Conservation (phyloP, 768 basidiomycete species). For the Postia placenta region DNA sequence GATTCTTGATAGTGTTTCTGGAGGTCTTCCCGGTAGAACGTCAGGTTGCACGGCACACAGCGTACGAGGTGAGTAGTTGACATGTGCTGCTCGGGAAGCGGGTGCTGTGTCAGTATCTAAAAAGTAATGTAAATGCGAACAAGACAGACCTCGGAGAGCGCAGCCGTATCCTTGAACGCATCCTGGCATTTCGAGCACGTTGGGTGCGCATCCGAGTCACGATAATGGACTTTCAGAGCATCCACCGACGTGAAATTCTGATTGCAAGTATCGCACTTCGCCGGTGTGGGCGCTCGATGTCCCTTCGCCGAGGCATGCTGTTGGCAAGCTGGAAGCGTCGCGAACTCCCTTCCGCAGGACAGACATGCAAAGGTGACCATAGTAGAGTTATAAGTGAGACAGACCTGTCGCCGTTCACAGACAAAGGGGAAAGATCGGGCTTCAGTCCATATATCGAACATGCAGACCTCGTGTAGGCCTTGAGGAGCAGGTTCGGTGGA, state of each 20-base stretch:
- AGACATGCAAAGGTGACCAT: not conserved
- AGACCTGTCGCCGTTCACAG: too few relatives aligned
- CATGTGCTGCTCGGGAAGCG: slow-evolving; percentile 1
- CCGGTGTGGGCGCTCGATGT: not conserved
- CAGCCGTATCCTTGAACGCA: not conserved
- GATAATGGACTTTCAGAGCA: not conserved
- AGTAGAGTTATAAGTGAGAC: too few relatives aligned
- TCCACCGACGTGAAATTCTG: not conserved
- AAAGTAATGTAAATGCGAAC: not conserved
- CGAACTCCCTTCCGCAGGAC: not conserved
- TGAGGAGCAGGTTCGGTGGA: too few relatives aligned
- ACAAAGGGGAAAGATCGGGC: too few relatives aligned
- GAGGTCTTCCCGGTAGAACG: not conserved
- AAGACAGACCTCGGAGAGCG: not conserved
- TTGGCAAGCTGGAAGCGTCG: not conserved
- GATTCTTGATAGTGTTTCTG: slow-evolving; percentile 12
- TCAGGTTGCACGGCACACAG: not conserved
- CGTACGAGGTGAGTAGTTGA: not conserved
- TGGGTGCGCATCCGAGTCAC: not conserved
- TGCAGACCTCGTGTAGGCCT: too few relatives aligned
- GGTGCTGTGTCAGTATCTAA: not conserved
- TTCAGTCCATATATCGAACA: too few relatives aligned
- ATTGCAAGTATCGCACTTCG: not conserved
- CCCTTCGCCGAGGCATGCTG: not conserved
- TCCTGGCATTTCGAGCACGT: not conserved